Base-by-base conservation (phyloP, 2,329 filamentous ascomycete genomes). In the Verticillium nubilum region DNA sequence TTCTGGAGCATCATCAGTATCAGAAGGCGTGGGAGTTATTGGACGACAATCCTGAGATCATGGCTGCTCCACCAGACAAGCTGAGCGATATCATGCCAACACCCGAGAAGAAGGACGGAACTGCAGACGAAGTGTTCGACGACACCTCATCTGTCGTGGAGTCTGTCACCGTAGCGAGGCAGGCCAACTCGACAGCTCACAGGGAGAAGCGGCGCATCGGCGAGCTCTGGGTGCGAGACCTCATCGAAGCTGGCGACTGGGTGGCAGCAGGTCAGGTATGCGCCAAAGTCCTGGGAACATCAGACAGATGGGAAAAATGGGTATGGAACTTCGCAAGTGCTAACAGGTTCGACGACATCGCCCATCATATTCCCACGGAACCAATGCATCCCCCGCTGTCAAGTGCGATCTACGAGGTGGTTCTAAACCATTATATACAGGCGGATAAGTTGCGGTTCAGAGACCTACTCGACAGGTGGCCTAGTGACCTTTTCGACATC, bases 231-330 rank as follows among this genome's bases (percentile, higher is more conserved):
- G 82, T 99, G 33, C 87, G 93, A 62, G 91, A 97, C 67, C 82
- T 98, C 33, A 84, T 97, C 33, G 84, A 87, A 35, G 80, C 84
- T 0, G 82, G 85, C 9, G 81, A 94, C 62, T 99, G 95, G 95
- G 71, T 72, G 9, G 79, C 83, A 60, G 95, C 95, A 5, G 94
- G 92, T 1, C 81, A 89, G 67, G 81, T 96, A 4, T 94, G 92
- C 60, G 90, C 89, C 15, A 92, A 88, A 68, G 93, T 97, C 0
- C 79, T 99, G 1, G 86, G 86, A 52, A 91, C 88, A 1, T 86
- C 92, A 1, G 81, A 89, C 54, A 81, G 89, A 66, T 99, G 95
- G 95, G 93, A 98, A 75, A 91, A 96, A 67, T 98, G 94, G 92
- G 89, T 96, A 5, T 96, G 90, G 86, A 88, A 86, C 0, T 99